Conservation (phyloP, 2,329 filamentous ascomycete genomes). For the Orbilia oligospora region DNA sequence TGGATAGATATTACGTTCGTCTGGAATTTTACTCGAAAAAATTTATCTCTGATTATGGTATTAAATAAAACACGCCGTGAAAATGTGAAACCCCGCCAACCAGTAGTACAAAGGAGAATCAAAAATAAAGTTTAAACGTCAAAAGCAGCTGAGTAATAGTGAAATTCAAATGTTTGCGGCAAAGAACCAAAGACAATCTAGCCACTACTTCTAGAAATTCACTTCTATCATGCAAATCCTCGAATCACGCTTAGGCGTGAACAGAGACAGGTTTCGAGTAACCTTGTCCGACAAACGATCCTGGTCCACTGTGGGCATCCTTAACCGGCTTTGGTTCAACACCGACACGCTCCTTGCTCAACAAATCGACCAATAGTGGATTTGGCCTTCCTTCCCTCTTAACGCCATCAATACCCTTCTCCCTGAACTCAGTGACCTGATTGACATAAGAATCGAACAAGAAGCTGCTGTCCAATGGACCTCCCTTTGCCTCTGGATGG, state of each 20-base stretch:
- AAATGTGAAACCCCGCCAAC: neutral
- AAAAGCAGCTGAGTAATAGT: neutral
- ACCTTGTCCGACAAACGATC: slow-evolving; percentile 43
- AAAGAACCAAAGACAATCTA: neutral
- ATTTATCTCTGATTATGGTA: neutral
- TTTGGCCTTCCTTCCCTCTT: slow-evolving; percentile 89
- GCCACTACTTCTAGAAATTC: neutral
- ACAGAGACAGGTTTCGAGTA: slow-evolving; percentile 42
- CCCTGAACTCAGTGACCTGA: slow-evolving; percentile 82
- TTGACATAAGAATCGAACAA: slow-evolving; percentile 97
- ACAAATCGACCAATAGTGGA: slow-evolving; percentile 87
- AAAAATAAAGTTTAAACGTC: neutral
- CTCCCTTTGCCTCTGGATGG: slow-evolving; percentile 98
- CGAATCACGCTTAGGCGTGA: slow-evolving; percentile 7
- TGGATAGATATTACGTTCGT: too few relatives aligned
- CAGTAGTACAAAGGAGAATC: neutral
- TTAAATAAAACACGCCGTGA: neutral
- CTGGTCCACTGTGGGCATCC: neutral
- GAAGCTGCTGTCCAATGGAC: slow-evolving; percentile 94
- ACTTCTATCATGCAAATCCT: neutral
- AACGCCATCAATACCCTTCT: slow-evolving; percentile 50
- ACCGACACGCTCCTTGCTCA: slow-evolving; percentile 94
- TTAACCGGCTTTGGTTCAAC: slow-evolving; percentile 79
- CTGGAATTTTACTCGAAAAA: neutral
- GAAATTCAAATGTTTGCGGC: too few relatives aligned